Evolutionary conservation across 2,329 filamentous ascomycete species (phyloP), one percentile per base, ranked within the genome.

Genomic region (Penicillium sp.): DNA sequence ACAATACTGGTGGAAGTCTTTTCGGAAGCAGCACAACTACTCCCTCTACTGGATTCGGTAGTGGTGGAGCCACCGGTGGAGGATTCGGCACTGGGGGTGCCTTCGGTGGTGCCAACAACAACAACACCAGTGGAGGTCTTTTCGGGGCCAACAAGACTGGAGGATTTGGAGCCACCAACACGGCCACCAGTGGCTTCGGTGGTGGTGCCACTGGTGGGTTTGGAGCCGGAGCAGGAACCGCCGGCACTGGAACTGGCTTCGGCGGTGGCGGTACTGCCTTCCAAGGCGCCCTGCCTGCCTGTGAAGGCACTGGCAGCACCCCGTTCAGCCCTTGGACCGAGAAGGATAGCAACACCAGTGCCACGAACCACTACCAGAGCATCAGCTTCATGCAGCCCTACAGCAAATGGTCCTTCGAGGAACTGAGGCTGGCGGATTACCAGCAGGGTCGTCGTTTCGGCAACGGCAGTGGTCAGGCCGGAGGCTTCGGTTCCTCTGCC

Each of bases 351-450:
- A 62, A 60, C 40, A 64, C 66, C n/a, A 68, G 46, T 35, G 58
- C 60, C 9, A 78, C 68, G 45, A 77, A 74, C 54, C 67, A 74
- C 51, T 79, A 75, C 50, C 76, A 79, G 62, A 79, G 75, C 57
- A 74, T 79, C 57, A 72, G 64, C 22, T 76, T 77, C 49, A 76
- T 76, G 74, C 68, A 67, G 41, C 74, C 76, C 5, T 79, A 79
- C 76, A 86, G 86, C 70, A 95, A 94, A 69, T 97, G 88, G 78
- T 96, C 92, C 9, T 83, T 89, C n/a, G 94, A 88, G 66, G 77
- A 94, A 70, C 74, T 94, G 48, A 81, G 89, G 65, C 73, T 95
- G 55, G 90, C 85, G 41, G 94, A 99, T 72, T 99, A 99, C 69
- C 83, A 86, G 53, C 88, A 92, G 71, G 92, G 92, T 45, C 85